Percentiles rank a stretch among this genome's conserved stretches.
Conservation (phyloP, 768 basidiomycete genomes). For the Mycena pura region DNA sequence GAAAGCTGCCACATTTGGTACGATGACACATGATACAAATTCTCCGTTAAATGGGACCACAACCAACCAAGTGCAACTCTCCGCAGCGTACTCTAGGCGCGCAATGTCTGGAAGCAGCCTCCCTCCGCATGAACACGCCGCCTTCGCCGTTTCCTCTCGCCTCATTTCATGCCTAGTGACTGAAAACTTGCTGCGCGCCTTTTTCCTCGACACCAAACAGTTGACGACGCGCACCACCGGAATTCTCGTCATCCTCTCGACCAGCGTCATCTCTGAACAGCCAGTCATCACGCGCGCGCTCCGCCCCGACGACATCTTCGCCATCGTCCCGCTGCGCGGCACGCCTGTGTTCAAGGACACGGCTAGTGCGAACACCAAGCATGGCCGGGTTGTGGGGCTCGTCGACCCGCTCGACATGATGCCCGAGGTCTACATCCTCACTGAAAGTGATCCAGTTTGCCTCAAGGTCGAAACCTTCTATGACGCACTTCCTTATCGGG, state of each 20-base stretch:
- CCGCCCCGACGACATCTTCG: constrained; percentile 51
- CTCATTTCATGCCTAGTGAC: constrained; percentile 58
- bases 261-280: constrained; percentile 42
- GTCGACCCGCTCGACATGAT: constrained; percentile 67
- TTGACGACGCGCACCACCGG: constrained; percentile 35
- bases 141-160: constrained; percentile 55
- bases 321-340: constrained; percentile 53
- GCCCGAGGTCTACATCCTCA: constrained; percentile 48
- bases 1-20: constrained; percentile 21
- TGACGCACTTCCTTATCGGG: not conserved
- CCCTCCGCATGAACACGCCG: constrained; percentile 45
- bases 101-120: constrained; percentile 46
- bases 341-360: constrained; percentile 49
- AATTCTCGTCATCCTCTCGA: constrained; percentile 46
- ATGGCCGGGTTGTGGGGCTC: constrained; percentile 52
- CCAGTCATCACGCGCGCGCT: constrained; percentile 41
- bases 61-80: too few species aligned
- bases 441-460: constrained; percentile 20
- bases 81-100: too few species aligned
- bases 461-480: constrained; percentile 18
- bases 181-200: constrained; percentile 50
- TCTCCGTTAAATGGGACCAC: too few species aligned
- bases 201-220: constrained; percentile 37
- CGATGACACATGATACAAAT: constrained; percentile 30
- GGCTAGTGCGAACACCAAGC: constrained; percentile 33